These are phyloP conservation scores for Boletus hoseneyae DNA, from an alignment of 1,284 basidiomycete genomes.

Conservation along the genomic window DNA sequence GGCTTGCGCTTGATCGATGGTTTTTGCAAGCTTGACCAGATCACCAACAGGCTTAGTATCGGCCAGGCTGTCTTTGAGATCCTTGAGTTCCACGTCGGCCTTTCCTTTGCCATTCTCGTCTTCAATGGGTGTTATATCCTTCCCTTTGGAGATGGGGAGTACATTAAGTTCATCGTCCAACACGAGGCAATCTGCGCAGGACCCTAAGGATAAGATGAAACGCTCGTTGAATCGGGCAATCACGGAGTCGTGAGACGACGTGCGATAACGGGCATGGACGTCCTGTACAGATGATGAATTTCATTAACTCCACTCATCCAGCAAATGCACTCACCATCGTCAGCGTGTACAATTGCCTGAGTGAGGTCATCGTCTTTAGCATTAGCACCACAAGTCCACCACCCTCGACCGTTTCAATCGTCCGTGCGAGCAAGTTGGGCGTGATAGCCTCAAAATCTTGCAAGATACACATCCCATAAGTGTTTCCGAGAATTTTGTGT, in stretches of 20 bases:
- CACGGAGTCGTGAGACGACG: conserved; percentile 86
- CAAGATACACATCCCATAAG: conserved; percentile 95
- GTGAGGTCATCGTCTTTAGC: conserved; percentile 92
- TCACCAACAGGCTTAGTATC: conserved; percentile 89
- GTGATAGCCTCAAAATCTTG: conserved; percentile 99
- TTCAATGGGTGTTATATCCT: conserved; percentile 80
- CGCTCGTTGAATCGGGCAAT: conserved; percentile 98
- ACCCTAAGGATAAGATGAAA: conserved; percentile 92
- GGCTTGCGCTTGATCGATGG: conserved; percentile 90
- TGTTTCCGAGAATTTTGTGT: conserved; percentile 94
- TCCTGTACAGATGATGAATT: conserved; percentile 52
- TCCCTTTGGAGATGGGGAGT: conserved; percentile 93
- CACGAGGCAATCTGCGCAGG: conserved; percentile 88
- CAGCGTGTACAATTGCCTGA: conserved; percentile 94
- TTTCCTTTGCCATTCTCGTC: conserved; percentile 50
- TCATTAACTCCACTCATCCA: background rate
- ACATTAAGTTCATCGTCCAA: conserved; percentile 99
- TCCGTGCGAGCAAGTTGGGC: conserved; percentile 94
- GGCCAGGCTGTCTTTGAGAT: conserved; percentile 77
- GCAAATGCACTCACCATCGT: conserved; percentile 71
- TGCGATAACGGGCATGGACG: conserved; percentile 91
- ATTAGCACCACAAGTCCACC: conserved; percentile 92
- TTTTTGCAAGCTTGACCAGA: conserved; percentile 89
- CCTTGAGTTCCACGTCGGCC: conserved; percentile 67
- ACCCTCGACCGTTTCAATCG: conserved; percentile 98